Base-by-base conservation (phyloP, 495 filamentous ascomycete genomes). In the Extremus antarcticus region DNA sequence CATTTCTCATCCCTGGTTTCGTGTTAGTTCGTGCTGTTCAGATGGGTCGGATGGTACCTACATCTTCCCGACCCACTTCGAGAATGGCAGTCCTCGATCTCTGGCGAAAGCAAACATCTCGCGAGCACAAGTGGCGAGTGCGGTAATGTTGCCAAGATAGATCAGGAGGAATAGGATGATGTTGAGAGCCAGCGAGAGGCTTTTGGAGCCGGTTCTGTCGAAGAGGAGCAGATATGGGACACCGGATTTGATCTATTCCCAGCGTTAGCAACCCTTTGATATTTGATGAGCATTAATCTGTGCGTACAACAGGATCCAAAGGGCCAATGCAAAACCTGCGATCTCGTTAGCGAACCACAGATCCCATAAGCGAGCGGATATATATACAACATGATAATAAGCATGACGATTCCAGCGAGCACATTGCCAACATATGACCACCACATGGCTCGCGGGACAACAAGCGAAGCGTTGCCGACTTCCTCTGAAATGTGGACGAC, bases 61-160 rank as follows among this genome's bases (percentile, higher is more conserved):
- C 59, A 66, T 60, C 32, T 63, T 51, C 19, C 58, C 58, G 25
- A 67, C 72, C 76, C 56, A 77, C 60, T 50, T 70, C 57, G 41
- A 69, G 66, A 51, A 78, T 65, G 17, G 78, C 68, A 49, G 73
- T 62, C 65, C 65, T 54, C 70, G 68, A 54, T 65, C 65, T 51
- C 64, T 52, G 0, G 57, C 61, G 54, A 63, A 68, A 0, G 58
- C 53, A 59, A 54, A 75, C 38, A 48, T 69, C 50, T 67, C 54
- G 20, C 70, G 48, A 56, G 70, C 22, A 63, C 41, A 66, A 60
- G 49, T 71, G 63, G 50, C 64, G 67, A 68, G 25, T 67, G 63
- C 57, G 1, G 62, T 67, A 32, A 66, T 63, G 49, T 65, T 64
- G 11, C 66, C 63, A 19, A 43, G 8, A 35, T 55, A 54, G 21